phyloP scores from a whole-genome alignment of 2,329 filamentous ascomycete species.

The Trichoderma atroviride region DNA sequence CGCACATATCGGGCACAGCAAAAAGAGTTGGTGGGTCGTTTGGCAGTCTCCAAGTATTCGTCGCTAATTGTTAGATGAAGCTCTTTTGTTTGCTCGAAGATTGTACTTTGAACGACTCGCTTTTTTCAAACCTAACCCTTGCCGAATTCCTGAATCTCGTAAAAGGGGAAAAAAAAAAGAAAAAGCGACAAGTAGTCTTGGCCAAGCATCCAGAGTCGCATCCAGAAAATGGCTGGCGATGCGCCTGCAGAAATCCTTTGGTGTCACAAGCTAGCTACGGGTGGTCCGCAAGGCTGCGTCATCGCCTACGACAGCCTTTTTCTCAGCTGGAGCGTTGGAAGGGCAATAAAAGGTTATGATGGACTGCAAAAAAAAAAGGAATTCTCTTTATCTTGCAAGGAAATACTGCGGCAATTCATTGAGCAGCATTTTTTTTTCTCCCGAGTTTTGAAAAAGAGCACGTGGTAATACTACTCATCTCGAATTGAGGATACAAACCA shows the following conservation, averaged over 20 bases:
- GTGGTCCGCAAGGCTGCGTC: slow-evolving; percentile 14
- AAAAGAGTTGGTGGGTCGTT: background rate
- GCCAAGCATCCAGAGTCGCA: background rate
- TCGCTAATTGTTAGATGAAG: background rate
- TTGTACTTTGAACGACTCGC: background rate
- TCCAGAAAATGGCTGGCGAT: background rate
- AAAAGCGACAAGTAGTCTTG: background rate
- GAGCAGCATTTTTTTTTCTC: background rate
- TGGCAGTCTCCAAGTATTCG: background rate
- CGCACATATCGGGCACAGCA: background rate
- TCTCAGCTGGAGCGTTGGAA: background rate
- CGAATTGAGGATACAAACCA: background rate
- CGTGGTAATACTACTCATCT: background rate
- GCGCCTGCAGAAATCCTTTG: background rate
- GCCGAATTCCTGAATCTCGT: background rate
- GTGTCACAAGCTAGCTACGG: background rate
- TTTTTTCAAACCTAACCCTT: background rate
- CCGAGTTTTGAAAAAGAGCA: background rate
- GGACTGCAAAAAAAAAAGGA: background rate
- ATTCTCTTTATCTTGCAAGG: background rate
- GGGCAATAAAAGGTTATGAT: background rate
- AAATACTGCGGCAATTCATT: background rate
- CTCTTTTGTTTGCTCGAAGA: background rate
- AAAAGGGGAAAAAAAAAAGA: background rate
- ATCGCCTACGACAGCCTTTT: slow-evolving; percentile 19